phyloP scores from a whole-genome alignment of 192 early-diverging fungal species.

The Coemansia sp. region DNA sequence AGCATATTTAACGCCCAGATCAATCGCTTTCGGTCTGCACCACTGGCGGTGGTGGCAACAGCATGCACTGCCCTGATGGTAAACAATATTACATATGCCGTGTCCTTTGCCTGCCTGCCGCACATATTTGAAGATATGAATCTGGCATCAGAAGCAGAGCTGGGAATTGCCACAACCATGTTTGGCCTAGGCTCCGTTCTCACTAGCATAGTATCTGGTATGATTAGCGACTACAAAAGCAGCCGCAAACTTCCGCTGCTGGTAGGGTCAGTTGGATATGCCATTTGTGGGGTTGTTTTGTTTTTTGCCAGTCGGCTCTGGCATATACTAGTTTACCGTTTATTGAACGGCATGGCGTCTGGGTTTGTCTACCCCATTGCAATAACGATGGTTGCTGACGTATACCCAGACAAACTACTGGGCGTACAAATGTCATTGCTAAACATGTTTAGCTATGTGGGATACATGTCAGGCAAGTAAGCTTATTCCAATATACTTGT shows the following conservation, averaged over 20 bases:
- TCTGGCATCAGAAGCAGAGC: slow-evolving; percentile 28
- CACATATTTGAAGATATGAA: slow-evolving; percentile 46
- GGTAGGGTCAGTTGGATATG: slow-evolving; percentile 25
- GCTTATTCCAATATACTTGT: too few relatives aligned
- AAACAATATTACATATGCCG: slow-evolving; percentile 34
- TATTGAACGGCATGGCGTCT: slow-evolving; percentile 44
- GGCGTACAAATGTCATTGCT: slow-evolving; percentile 36
- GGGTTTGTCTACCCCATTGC: slow-evolving; percentile 34
- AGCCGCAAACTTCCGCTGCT: slow-evolving; percentile 36
- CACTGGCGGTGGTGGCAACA: slow-evolving; percentile 17
- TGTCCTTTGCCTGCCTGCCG: slow-evolving; percentile 42
- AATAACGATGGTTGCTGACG: slow-evolving; percentile 27
- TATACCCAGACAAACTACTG: slow-evolving; percentile 38
- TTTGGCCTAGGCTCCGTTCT: slow-evolving; percentile 34
- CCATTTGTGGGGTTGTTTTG: slow-evolving; percentile 15
- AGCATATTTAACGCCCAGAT: not conserved
- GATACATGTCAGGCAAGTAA: slow-evolving; percentile 33
- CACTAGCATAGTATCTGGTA: slow-evolving; percentile 31
- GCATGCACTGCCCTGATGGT: slow-evolving; percentile 29
- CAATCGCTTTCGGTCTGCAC: slow-evolving; percentile 9
- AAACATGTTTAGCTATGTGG: slow-evolving; percentile 22
- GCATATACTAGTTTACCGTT: slow-evolving; percentile 33
- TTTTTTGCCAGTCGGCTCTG: slow-evolving; percentile 35
- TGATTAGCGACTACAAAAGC: slow-evolving; percentile 28
- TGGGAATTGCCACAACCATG: slow-evolving; percentile 34